Evolutionary conservation across 257 asterid genomes (phyloP).

Genomic region (Capsicum pubescens): DNA sequence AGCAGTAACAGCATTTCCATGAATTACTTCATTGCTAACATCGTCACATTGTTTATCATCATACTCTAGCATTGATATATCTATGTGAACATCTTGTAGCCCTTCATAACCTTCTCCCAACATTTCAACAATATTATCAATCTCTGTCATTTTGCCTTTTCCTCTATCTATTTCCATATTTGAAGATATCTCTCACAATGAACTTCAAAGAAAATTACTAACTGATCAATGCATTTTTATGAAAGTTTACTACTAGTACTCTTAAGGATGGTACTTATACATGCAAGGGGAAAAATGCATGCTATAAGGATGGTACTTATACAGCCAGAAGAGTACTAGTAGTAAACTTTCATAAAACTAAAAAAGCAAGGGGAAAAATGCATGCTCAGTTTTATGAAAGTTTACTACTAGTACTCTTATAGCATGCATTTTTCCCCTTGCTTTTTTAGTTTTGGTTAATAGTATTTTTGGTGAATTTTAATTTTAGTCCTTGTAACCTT

Average conservation of each 20-base stretch:
- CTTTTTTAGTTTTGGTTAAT: background rate
- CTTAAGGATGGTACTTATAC: too few species aligned
- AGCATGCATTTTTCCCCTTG: background rate
- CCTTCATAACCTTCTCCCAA: slow-evolving; percentile 18
- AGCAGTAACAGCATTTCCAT: background rate
- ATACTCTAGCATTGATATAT: slow-evolving; percentile 3
- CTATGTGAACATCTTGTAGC: slow-evolving; percentile 1
- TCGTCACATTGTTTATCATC: slow-evolving; percentile 17
- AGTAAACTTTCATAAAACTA: too few species aligned
- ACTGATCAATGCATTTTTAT: background rate
- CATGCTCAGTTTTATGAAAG: too few species aligned
- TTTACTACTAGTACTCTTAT: background rate
- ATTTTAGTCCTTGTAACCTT: background rate
- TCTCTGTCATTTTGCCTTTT: slow-evolving; percentile 16
- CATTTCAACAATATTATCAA: background rate
- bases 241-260: background rate
- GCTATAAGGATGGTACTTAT: background rate
- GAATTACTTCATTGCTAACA: background rate
- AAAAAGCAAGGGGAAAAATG: too few species aligned
- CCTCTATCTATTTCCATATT: slow-evolving; percentile 40
- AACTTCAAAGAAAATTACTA: slow-evolving; percentile 6
- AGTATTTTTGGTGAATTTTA: background rate
- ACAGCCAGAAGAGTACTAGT: background rate
- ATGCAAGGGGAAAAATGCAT: background rate
- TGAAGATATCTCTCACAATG: background rate